Percentiles rank a stretch among this genome's conserved stretches.
These are phyloP conservation scores for Thraustochytrium sp. DNA, from an alignment of 352 stramenopile genomes.

Conservation along the genomic window DNA sequence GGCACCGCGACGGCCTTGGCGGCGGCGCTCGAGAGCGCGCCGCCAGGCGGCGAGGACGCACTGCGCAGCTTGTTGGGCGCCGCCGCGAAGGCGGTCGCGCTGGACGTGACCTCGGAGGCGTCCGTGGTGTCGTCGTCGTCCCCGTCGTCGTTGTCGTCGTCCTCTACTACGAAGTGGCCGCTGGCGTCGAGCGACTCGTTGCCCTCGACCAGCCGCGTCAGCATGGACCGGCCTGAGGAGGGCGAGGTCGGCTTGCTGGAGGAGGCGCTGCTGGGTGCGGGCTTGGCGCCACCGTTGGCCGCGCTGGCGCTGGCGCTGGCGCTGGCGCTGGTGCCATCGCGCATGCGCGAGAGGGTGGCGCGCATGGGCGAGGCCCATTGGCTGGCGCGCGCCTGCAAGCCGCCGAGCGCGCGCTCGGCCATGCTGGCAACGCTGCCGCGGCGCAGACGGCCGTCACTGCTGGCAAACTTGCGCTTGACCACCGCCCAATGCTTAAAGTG, in stretches of 20 bases:
- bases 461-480: constrained; percentile 17
- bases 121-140: not conserved
- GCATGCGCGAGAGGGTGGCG: not conserved
- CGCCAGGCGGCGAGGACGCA: no score
- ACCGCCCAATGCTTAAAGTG: not conserved
- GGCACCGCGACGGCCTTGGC: no score
- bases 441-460: not conserved
- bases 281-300: not conserved
- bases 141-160: no score
- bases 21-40: no score
- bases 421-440: not conserved
- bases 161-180: no score
- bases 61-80: no score
- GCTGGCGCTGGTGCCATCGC: not conserved
- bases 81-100: no score
- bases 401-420: not conserved
- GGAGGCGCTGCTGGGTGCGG: not conserved
- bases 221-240: not conserved
- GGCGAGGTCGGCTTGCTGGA: not conserved
- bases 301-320: not conserved
- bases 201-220: not conserved
- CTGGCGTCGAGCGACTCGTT: not conserved
- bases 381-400: not conserved
- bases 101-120: no score
- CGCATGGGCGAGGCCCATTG: constrained; percentile 16